These are phyloP conservation scores for Aspergillus caelatus DNA, from an alignment of 2,329 filamentous ascomycete species.

Conservation along the genomic window DNA sequence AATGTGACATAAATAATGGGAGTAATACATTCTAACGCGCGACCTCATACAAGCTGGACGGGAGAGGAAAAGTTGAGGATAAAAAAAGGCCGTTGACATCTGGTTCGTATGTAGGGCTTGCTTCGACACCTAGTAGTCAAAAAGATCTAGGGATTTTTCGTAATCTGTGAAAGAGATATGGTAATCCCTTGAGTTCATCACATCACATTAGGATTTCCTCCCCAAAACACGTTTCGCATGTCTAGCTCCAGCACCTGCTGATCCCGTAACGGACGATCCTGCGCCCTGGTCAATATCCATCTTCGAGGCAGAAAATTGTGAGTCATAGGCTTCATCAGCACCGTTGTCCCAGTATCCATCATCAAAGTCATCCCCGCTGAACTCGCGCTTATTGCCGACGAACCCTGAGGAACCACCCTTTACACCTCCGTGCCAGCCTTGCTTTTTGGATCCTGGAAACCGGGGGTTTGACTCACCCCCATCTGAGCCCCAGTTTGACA, in stretches of 20 bases:
- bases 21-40: neutral
- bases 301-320: slow-evolving; percentile 28
- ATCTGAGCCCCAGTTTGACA: slow-evolving; percentile 41
- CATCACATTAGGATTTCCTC: slow-evolving; percentile 32
- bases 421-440: slow-evolving; percentile 14
- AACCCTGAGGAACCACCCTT: slow-evolving; percentile 10
- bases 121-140: neutral
- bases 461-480: slow-evolving; percentile 1
- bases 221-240: slow-evolving; percentile 42
- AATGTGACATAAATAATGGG: slow-evolving; percentile 10
- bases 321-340: slow-evolving; percentile 30
- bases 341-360: slow-evolving; percentile 40
- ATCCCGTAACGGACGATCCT: slow-evolving; percentile 28
- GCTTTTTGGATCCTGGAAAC: slow-evolving; percentile 10
- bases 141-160: neutral
- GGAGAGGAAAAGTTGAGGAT: no score
- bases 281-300: slow-evolving; percentile 46
- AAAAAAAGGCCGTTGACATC: neutral
- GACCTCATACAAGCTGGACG: no score
- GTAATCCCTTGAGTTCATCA: neutral
- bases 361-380: slow-evolving; percentile 40
- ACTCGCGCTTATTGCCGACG: slow-evolving; percentile 45
- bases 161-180: slow-evolving; percentile 2
- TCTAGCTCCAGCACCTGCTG: slow-evolving; percentile 23
- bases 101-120: neutral